A percentile compares a stretch with the other conserved stretches of the same genome.
phyloP scores from a whole-genome alignment of 2,329 filamentous ascomycete species.

The Pseudonectria buxi region DNA sequence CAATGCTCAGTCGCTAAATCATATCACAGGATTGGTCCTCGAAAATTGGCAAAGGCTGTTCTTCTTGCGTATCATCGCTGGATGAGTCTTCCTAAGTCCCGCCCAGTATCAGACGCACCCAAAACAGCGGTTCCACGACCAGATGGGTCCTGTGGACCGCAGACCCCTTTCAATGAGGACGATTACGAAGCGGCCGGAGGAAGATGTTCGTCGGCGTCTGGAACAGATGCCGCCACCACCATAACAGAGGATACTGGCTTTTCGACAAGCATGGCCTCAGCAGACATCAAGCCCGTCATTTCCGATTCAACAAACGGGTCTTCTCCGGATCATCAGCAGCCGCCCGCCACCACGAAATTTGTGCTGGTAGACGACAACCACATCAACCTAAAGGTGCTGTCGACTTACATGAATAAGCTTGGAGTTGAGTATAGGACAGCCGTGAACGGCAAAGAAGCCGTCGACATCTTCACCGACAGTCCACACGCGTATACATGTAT shows the following conservation, averaged over 20 bases:
- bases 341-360: constrained; percentile 10
- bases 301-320: not conserved
- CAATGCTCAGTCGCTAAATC: not conserved
- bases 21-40: constrained; percentile 26
- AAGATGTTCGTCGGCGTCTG: too few relatives aligned
- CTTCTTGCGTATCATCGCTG: constrained; percentile 20
- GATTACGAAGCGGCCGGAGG: too few relatives aligned
- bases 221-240: too few relatives aligned
- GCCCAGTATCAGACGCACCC: not conserved
- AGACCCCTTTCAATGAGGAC: too few relatives aligned
- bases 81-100: constrained; percentile 10
- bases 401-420: constrained; percentile 29
- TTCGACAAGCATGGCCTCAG: too few relatives aligned
- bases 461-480: constrained; percentile 21
- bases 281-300: too few relatives aligned
- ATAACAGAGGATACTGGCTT: too few relatives aligned
- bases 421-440: constrained; percentile 23
- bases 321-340: not conserved
- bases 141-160: too few relatives aligned
- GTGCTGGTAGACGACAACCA: constrained; percentile 36
- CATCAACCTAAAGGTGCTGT: constrained; percentile 32
- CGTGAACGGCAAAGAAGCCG: constrained; percentile 28
- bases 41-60: constrained; percentile 30
- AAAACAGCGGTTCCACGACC: too few relatives aligned
- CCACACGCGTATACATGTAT: constrained; percentile 23